phyloP scores from a whole-genome alignment of 192 early-diverging fungal species.

The Phycomyces nitens region DNA sequence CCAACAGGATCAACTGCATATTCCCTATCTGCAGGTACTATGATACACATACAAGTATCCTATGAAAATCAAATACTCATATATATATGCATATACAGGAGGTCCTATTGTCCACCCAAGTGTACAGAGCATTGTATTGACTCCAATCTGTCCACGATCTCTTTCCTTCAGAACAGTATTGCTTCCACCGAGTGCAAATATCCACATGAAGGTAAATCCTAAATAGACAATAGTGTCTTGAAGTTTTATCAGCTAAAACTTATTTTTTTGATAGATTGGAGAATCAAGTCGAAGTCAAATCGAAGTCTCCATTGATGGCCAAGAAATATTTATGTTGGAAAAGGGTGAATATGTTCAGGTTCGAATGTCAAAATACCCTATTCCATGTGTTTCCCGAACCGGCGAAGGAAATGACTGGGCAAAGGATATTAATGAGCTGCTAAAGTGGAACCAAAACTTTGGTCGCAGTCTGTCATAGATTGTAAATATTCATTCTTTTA shows the following conservation, averaged over 20 bases:
- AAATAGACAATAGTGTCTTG: no score
- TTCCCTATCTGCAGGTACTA: slow-evolving; percentile 68
- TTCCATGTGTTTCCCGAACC: slow-evolving; percentile 71
- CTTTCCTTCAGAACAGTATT: slow-evolving; percentile 81
- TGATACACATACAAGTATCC: not conserved
- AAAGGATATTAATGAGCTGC: slow-evolving; percentile 76
- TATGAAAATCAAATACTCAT: not conserved
- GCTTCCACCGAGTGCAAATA: slow-evolving; percentile 63
- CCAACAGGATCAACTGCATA: slow-evolving; percentile 94
- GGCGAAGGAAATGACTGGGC: slow-evolving; percentile 69
- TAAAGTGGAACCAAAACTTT: slow-evolving; percentile 87
- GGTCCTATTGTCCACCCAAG: slow-evolving; percentile 81
- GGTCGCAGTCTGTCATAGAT: slow-evolving; percentile 15
- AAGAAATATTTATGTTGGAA: slow-evolving; percentile 64
- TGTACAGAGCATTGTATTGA: slow-evolving; percentile 67
- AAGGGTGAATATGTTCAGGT: slow-evolving; percentile 67
- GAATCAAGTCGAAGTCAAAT: slow-evolving; percentile 58
- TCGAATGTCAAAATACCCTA: slow-evolving; percentile 67
- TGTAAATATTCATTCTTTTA: no score
- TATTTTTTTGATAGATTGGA: slow-evolving; percentile 40
- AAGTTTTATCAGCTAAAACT: no score
- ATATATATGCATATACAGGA: slow-evolving; percentile 30
- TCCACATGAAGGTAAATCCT: slow-evolving; percentile 65
- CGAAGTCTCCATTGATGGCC: slow-evolving; percentile 77
- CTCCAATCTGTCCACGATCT: slow-evolving; percentile 82